Base-by-base conservation (phyloP, 768 basidiomycete species). In the Thelephora ganbajun region DNA sequence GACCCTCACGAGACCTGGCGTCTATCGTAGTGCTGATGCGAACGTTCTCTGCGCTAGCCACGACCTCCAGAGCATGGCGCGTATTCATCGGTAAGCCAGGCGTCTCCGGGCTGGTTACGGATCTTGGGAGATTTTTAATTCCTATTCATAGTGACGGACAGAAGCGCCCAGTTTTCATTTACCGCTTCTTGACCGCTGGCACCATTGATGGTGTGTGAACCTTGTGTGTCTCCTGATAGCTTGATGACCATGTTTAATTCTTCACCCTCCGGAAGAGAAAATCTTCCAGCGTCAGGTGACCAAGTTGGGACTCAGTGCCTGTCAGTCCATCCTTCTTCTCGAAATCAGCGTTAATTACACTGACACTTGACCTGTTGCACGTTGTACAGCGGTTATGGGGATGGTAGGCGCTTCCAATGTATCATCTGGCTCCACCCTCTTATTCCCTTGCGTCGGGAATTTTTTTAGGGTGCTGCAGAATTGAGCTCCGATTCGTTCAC, bases 51-150 rank as follows among this genome's bases (percentile, higher is more conserved):
- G 6, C 12, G 7, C 30, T 48, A 89, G 85, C 56, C 86, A 86
- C 56, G 96, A 99, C 65, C 63, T 92, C 14, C 96, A 99, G 63
- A 83, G 96, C 1, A 98, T 98, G 94, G 94, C 92, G 45, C 78
- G 94, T 44, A 94, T 93, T 59, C 89, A 94, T 63, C 76, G 90
- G 90, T 89, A 51, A 42, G 66, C 54, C 13, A 42, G 11, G 2
- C 18, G 50, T 33, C 33, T 42, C 35, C 23, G 9, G 26, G 12
- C 43, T 36, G 11, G 30, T 30, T 9, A 30, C 26, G 46, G 35
- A n/a, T 37, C 34, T 49, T 16, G 45, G 50, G 19, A 46, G 35
- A 18, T n/a, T 45, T 50, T 50, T 43, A 47, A 20, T 44, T 18
- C 36, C 12, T 18, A 42, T 51, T 46, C 33, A 33, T 54, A 93